Evolutionary conservation across 2,329 filamentous ascomycete genomes (phyloP).

Genomic region (Colletotrichum shisoi): DNA sequence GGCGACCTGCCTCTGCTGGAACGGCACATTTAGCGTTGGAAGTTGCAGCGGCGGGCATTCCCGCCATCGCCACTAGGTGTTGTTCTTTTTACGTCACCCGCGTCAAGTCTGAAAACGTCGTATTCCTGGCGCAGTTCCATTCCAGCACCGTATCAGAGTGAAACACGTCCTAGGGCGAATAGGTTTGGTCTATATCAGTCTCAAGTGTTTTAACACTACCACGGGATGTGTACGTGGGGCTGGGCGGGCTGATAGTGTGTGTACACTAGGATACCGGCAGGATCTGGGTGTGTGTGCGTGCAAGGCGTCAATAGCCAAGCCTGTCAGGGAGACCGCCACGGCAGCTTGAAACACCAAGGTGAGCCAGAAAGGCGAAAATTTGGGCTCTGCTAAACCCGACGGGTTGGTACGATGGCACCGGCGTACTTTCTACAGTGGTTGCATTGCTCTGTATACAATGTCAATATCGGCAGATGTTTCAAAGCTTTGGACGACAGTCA

Average conservation of each 20-base stretch:
- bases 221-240: constrained; percentile 17
- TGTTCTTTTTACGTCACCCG: constrained; percentile 14
- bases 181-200: constrained; percentile 9
- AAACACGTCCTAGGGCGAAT: constrained; percentile 20
- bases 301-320: constrained; percentile 18
- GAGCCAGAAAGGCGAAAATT: not conserved
- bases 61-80: constrained; percentile 7
- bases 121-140: constrained; percentile 19
- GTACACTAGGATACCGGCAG: not conserved
- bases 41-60: constrained; percentile 25
- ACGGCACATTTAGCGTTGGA: constrained; percentile 12
- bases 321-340: constrained; percentile 2
- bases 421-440: no score
- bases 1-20: not conserved
- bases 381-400: not conserved
- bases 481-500: constrained; percentile 14
- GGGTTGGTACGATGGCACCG: not conserved
- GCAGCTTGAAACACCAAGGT: constrained; percentile 10
- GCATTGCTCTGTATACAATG: constrained; percentile 1
- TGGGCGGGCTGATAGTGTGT: not conserved
- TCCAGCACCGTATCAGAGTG: constrained; percentile 27
- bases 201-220: constrained; percentile 12
- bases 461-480: not conserved
- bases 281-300: not conserved
- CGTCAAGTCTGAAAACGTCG: not conserved